These are phyloP conservation scores for Nevesoporus exiguus DNA, from an alignment of 768 basidiomycete genomes.

Conservation along the genomic window DNA sequence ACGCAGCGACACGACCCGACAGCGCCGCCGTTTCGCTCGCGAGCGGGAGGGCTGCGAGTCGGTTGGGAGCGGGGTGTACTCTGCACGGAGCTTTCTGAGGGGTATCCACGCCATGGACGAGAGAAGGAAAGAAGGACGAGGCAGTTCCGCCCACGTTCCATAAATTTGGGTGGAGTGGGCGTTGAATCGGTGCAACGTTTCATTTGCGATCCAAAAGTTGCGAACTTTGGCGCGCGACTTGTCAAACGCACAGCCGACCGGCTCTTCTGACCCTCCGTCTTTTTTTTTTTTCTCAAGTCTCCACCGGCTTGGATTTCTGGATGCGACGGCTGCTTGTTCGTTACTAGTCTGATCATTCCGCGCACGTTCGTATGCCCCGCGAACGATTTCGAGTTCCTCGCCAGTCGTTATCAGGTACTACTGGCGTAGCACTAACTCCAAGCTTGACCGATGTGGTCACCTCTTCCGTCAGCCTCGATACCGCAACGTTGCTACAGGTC, in stretches of 20 bases:
- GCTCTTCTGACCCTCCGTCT: too few relatives aligned
- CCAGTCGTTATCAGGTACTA: neutral
- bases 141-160: too few relatives aligned
- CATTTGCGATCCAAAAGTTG: too few relatives aligned
- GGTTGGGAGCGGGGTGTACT: conserved; percentile 14
- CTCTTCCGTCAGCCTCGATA: neutral
- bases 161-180: too few relatives aligned
- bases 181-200: too few relatives aligned
- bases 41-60: conserved; percentile 1
- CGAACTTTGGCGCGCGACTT: too few relatives aligned
- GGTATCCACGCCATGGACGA: neutral
- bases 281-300: neutral
- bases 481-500: neutral
- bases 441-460: neutral
- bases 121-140: too few relatives aligned
- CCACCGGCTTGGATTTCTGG: too few relatives aligned
- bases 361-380: neutral
- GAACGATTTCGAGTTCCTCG: neutral
- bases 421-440: neutral
- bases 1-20: conserved; percentile 24
- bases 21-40: conserved; percentile 6
- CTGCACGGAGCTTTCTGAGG: neutral
- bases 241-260: too few relatives aligned
- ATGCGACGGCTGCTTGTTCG: too few relatives aligned
- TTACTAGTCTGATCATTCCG: too few relatives aligned